phyloP scores from a whole-genome alignment of 768 basidiomycete genomes.

The Russula olivacea region DNA sequence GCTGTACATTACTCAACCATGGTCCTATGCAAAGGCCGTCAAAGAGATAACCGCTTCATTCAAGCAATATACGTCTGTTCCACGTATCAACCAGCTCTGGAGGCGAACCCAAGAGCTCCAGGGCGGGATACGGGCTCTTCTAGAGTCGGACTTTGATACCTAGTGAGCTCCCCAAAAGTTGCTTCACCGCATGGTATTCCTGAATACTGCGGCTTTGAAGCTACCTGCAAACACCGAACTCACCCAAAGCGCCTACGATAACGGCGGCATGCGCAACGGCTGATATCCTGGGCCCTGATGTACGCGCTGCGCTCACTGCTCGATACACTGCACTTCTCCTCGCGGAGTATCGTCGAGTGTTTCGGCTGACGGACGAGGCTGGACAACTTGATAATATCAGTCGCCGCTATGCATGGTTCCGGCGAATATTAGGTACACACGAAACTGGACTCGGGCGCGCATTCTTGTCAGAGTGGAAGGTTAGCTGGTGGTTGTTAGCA shows the following conservation, averaged over 20 bases:
- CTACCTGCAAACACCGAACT: slow-evolving; percentile 66
- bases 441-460: slow-evolving; percentile 81
- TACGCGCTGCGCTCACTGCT: slow-evolving; percentile 74
- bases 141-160: slow-evolving; percentile 87
- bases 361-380: slow-evolving; percentile 88
- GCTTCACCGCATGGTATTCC: not conserved
- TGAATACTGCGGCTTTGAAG: slow-evolving; percentile 36
- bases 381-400: slow-evolving; percentile 94
- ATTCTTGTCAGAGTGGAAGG: slow-evolving; percentile 83
- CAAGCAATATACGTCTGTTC: slow-evolving; percentile 71
- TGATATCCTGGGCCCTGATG: slow-evolving; percentile 83
- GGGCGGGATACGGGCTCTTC: slow-evolving; percentile 67
- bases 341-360: slow-evolving; percentile 94
- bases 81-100: slow-evolving; percentile 70
- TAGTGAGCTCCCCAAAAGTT: slow-evolving; percentile 55
- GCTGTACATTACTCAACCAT: slow-evolving; percentile 3
- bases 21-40: slow-evolving; percentile 53
- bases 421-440: slow-evolving; percentile 74
- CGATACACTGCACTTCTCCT: slow-evolving; percentile 86
- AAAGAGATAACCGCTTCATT: slow-evolving; percentile 80
- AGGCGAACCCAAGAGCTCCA: slow-evolving; percentile 77
- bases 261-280: slow-evolving; percentile 83
- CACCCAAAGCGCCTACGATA: slow-evolving; percentile 52
- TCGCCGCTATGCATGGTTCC: slow-evolving; percentile 92
- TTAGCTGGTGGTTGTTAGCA: slow-evolving; percentile 72